phyloP scores from a whole-genome alignment of 2,329 filamentous ascomycete genomes.

The Epichloe scottii region DNA sequence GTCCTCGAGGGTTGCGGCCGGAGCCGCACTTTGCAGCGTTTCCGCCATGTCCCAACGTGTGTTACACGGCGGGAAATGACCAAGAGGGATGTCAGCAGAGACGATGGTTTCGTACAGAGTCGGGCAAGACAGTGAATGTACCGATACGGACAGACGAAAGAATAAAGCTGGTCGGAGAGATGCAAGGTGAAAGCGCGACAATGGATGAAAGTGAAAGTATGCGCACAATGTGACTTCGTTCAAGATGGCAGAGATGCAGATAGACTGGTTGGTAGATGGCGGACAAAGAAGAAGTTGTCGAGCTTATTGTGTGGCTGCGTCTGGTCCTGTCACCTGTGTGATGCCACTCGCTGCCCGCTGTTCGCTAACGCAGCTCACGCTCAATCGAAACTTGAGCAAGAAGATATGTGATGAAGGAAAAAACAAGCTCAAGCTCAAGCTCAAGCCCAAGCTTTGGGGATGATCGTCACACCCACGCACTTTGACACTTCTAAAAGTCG shows the following conservation, averaged over 20 bases:
- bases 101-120: background rate
- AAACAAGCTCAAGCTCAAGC: background rate
- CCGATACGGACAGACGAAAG: too few relatives aligned
- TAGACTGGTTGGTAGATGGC: background rate
- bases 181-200: too few relatives aligned
- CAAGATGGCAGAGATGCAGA: background rate
- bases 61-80: background rate
- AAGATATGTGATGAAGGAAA: background rate
- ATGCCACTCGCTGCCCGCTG: background rate
- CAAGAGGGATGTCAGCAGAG: background rate
- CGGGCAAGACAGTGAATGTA: background rate
- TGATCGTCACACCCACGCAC: background rate
- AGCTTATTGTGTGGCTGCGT: background rate
- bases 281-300: too few relatives aligned
- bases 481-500: background rate
- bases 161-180: too few relatives aligned
- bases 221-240: too few relatives aligned
- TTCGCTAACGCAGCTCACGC: background rate
- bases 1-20: constrained; percentile 36
- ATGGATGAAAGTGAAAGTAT: too few relatives aligned
- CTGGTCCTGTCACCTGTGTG: background rate
- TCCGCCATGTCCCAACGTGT: constrained; percentile 19
- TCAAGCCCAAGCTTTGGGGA: background rate
- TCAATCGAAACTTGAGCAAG: too few relatives aligned
- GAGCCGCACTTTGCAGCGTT: constrained; percentile 17